Base-by-base conservation (phyloP, 140 eudicot genomes). In the Oenanthe javanica region DNA sequence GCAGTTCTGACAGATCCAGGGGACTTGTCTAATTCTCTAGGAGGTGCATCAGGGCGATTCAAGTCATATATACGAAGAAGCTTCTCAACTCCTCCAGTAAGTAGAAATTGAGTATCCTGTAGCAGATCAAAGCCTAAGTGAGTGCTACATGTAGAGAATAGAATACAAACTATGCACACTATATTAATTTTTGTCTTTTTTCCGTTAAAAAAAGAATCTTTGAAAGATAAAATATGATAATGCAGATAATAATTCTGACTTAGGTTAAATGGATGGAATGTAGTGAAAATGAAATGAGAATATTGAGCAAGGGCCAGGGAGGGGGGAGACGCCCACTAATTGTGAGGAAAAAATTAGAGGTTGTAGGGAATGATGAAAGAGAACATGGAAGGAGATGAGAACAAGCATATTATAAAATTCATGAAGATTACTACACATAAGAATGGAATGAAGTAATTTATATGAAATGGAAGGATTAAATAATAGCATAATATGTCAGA, bases 1-100 rank as follows among this genome's bases (percentile, higher is more conserved):
- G 86, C 80, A 64, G 91, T 84, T 77, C 94, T 87, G 21, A 90
- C 89, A 12, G 94, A 84, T 27, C 91, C 91, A 43, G 91, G 94
- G 79, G 90, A 85, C 45, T 86, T 86, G 38, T 87, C 90, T 55
- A 89, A 84, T 86, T 89, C 94, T 78, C 87, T 84, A 10, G 94
- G 91, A 78, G 94, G 88, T 57, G 91, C 94, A 82, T 89, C 94
- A 51, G 91, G 88, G 9, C 86, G 81, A 67, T 89, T 87, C 71
- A 89, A 45, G 79, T 89, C 94, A 83, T 76, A 89, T 6, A 89
- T 81, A 11, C 90, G 89, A 55, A 89, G 86, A 25, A 86, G 64
- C 80, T 87, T 89, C 82, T 89, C 94, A 83, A 84, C 57, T 54
- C 94, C 94, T 43, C 94, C 94, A 15, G 91, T 89, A n/a, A 89